A percentile compares a stretch with the other conserved stretches of the same genome.
Evolutionary conservation across 768 basidiomycete species (phyloP).

Genomic region (Tephrocybe sp.): DNA sequence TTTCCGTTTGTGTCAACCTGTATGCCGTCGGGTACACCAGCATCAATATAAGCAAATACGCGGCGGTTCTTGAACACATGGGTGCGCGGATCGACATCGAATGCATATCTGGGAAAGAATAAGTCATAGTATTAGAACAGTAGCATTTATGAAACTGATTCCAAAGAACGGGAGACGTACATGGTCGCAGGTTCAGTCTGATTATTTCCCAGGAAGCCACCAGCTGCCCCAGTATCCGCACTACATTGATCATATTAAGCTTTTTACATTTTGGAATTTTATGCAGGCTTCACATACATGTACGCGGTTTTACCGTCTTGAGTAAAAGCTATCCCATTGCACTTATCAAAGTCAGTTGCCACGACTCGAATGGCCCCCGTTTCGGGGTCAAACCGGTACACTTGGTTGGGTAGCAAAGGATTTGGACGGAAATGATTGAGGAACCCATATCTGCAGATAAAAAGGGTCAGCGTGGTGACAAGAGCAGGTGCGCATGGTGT

Average conservation of each 20-base stretch:
- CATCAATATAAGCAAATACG: slow-evolving; percentile 64
- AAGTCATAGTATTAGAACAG: background rate
- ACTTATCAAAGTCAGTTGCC: slow-evolving; percentile 71
- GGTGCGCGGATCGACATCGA: slow-evolving; percentile 57
- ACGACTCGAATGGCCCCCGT: slow-evolving; percentile 67
- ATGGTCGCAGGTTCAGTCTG: slow-evolving; percentile 65
- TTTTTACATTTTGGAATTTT: background rate
- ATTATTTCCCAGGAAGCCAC: slow-evolving; percentile 47
- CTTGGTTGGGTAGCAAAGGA: slow-evolving; percentile 69
- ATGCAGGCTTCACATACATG: slow-evolving; percentile 42
- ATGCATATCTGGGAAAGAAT: slow-evolving; percentile 50
- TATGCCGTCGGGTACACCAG: slow-evolving; percentile 66
- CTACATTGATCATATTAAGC: slow-evolving; percentile 24
- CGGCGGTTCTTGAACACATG: slow-evolving; percentile 58
- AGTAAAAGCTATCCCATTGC: slow-evolving; percentile 77
- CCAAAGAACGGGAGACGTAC: slow-evolving; percentile 34
- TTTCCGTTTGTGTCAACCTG: slow-evolving; percentile 64
- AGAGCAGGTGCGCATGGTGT: background rate
- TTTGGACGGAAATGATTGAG: slow-evolving; percentile 62
- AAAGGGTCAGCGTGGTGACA: too few species aligned
- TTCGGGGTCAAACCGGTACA: slow-evolving; percentile 71
- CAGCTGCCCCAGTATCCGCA: slow-evolving; percentile 47
- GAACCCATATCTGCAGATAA: slow-evolving; percentile 52
- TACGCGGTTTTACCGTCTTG: slow-evolving; percentile 63
- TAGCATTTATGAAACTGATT: background rate